Evolutionary conservation across 78 protist species (phyloP).

Genomic region (Ministeria vibrans): DNA sequence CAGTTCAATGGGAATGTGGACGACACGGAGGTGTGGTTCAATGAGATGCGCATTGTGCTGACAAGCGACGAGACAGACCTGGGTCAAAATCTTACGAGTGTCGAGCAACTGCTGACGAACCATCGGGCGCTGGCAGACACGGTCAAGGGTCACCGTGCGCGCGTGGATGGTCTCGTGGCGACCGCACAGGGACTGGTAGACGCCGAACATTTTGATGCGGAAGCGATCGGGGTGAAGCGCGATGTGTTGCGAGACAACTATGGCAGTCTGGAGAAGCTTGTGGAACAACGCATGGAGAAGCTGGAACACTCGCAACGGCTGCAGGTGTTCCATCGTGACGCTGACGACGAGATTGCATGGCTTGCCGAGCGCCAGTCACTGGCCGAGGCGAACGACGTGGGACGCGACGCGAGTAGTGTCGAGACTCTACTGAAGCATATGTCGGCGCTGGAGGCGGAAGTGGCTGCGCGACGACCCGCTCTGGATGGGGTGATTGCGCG

Average conservation of each 20-base stretch:
- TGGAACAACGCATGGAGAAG: too few species aligned
- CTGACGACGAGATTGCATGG: not conserved
- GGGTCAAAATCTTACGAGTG: not conserved
- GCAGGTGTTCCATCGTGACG: not conserved
- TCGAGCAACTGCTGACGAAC: not conserved
- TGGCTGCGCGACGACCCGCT: not conserved
- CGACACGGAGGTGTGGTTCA: not conserved
- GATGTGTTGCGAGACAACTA: not conserved
- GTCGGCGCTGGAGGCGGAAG: not conserved
- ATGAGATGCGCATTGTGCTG: not conserved
- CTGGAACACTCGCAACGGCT: not conserved
- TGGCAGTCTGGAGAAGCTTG: too few species aligned
- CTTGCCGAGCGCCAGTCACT: not conserved
- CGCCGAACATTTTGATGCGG: not conserved
- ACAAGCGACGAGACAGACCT: not conserved
- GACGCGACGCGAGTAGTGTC: not conserved
- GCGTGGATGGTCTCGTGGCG: not conserved
- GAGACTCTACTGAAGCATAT: not conserved
- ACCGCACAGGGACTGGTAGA: not conserved
- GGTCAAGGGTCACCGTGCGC: not conserved
- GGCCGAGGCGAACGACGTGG: not conserved
- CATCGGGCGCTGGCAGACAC: not conserved
- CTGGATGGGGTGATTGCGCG: not conserved
- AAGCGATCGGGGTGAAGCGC: not conserved
- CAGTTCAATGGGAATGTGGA: not conserved